A percentile compares a stretch with the other conserved stretches of the same genome.
Conservation (phyloP, 805 yeast species). For the Maudiozyma barnettii region DNA sequence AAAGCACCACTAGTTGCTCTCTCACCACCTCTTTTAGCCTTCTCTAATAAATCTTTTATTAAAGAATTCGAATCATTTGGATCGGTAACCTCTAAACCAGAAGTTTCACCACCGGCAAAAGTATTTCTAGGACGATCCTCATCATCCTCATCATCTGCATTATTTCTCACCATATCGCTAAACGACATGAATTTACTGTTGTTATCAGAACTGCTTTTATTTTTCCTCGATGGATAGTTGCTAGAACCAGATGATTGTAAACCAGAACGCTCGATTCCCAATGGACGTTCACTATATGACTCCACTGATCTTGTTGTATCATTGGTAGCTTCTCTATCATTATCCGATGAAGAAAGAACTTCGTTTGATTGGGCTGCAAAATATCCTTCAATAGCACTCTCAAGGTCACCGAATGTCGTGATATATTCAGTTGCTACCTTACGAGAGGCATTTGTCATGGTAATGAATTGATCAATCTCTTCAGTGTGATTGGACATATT, state of each 20-base stretch:
- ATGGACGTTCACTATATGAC: neutral
- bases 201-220: neutral
- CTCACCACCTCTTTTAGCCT: conserved; percentile 56
- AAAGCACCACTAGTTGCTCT: conserved; percentile 29
- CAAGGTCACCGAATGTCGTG: conserved; percentile 21
- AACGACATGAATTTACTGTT: conserved; percentile 31
- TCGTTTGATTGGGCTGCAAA: conserved; percentile 11
- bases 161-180: conserved; percentile 30
- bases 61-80: conserved; percentile 44
- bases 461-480: conserved; percentile 29
- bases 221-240: neutral
- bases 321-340: neutral
- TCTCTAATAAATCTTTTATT: conserved; percentile 50
- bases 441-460: conserved; percentile 32
- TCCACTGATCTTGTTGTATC: neutral
- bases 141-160: conserved; percentile 34
- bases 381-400: conserved; percentile 23
- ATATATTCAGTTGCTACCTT: conserved; percentile 33
- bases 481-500: conserved; percentile 7
- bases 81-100: conserved; percentile 71
- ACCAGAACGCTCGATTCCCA: neutral
- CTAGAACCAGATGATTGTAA: neutral
- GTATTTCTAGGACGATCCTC: conserved; percentile 53
- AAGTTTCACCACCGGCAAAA: conserved; percentile 61
- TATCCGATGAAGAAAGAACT: neutral